phyloP scores from a whole-genome alignment of 192 early-diverging fungal species.

The Coemansia sp. region DNA sequence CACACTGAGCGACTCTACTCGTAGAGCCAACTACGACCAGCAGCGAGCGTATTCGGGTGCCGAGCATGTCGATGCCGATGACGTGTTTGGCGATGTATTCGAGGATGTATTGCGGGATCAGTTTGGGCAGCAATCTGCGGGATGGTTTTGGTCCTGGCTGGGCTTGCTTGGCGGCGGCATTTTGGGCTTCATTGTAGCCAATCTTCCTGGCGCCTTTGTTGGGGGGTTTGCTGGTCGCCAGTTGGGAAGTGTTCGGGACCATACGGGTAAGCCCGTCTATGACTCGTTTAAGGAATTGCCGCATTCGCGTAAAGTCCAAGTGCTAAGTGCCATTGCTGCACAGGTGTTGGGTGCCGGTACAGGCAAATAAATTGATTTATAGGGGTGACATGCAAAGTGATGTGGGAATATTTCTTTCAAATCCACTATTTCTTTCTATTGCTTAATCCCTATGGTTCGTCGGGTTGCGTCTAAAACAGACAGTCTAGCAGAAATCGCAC shows the following conservation, averaged over 20 bases:
- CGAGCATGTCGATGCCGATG: slow-evolving; percentile 55
- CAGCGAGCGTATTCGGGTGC: slow-evolving; percentile 8
- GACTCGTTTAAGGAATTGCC: slow-evolving; percentile 59
- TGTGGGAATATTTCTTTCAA: no score
- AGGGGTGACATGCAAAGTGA: no score
- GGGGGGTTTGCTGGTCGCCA: slow-evolving; percentile 61
- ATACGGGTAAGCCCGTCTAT: slow-evolving; percentile 61
- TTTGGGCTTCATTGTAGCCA: slow-evolving; percentile 69
- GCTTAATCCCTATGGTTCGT: neutral
- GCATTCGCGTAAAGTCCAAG: slow-evolving; percentile 58
- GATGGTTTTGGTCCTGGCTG: slow-evolving; percentile 57
- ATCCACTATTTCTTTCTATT: no score
- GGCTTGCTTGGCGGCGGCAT: slow-evolving; percentile 65
- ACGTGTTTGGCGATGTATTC: slow-evolving; percentile 75
- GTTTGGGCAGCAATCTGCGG: slow-evolving; percentile 50
- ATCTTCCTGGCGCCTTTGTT: slow-evolving; percentile 60
- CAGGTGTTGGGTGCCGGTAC: slow-evolving; percentile 44
- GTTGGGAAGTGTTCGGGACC: slow-evolving; percentile 63
- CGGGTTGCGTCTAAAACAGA: neutral
- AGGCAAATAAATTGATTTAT: neutral
- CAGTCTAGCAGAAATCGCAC: neutral
- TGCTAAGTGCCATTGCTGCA: slow-evolving; percentile 51
- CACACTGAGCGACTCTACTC: slow-evolving; percentile 57
- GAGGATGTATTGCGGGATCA: slow-evolving; percentile 78
- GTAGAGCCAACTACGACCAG: slow-evolving; percentile 58